Evolutionary conservation across 768 basidiomycete genomes (phyloP), one percentile per base, ranked within the genome.

Genomic region (Coprinopsis cinerea): DNA sequence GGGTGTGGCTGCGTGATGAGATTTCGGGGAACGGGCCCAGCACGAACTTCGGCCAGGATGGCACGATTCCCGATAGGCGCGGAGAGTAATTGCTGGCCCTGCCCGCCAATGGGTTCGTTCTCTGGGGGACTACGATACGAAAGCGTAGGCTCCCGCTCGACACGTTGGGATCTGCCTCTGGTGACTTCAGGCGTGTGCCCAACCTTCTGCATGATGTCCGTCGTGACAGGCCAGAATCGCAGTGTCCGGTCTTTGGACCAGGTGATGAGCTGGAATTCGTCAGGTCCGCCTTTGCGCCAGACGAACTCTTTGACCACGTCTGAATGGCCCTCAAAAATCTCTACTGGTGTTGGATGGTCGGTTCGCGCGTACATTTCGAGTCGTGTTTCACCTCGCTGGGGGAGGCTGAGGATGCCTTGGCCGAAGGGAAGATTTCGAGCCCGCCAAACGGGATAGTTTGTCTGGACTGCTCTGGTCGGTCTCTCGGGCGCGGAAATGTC

Each of bases 281-380:
- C 72, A 67, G 67, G 57, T 4, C 75, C 76, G 2, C 84, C 78
- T 59, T 75, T 81, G 52, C 96, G 73, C 96, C 96, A 99, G 1
- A 99, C 93, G 62, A 95, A 99, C 67, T 99, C 95, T 60, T 95
- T 96, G 17, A 98, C 95, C 1, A 93, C 91, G 55, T 95, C 92
- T 0, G 82, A 78, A 65, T 95, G 92, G 0, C 92, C 93, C 56
- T 89, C 86, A 56, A 94, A 95, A 5, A 73, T 69, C 55, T 88
- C 82, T 4, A 91, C 80, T 1, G 85, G 82, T 9, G 57, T 62
- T 35, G 74, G 69, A 0, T 57, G 40, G 15, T 64, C 61, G 23
- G 57, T 59, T n/a, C 64, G 62, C 2, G 74, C 72, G 72, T 84
- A 97, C 84, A 97, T 88, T 61, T 92, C 89, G 17, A 97, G 71